phyloP scores from a whole-genome alignment of 164 flowering plant species.

The Echeveria elegans region DNA sequence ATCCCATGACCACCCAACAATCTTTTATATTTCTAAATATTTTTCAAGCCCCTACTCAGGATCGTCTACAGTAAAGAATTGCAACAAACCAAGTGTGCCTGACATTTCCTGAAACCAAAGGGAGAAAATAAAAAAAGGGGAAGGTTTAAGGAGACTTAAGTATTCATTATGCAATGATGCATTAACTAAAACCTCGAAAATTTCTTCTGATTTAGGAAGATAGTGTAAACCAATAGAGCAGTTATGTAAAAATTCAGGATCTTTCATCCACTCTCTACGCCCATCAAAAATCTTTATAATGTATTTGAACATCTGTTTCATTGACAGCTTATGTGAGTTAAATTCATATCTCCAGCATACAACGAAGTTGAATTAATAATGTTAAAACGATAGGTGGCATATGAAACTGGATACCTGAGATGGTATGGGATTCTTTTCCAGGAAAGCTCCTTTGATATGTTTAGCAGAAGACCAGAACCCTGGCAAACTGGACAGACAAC shows the following conservation, averaged over 20 bases:
- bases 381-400: not conserved
- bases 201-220: slow-evolving; percentile 34
- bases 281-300: slow-evolving; percentile 58
- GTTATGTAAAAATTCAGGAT: slow-evolving; percentile 55
- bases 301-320: slow-evolving; percentile 50
- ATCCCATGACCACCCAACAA: not conserved
- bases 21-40: not conserved
- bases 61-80: not conserved
- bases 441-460: slow-evolving; percentile 38
- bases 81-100: slow-evolving; percentile 2
- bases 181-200: slow-evolving; percentile 31
- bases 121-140: too few species aligned
- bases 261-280: slow-evolving; percentile 69
- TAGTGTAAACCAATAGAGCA: slow-evolving; percentile 82
- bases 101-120: slow-evolving; percentile 1
- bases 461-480: slow-evolving; percentile 80
- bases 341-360: not conserved
- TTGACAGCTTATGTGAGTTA: slow-evolving; percentile 11
- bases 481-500: slow-evolving; percentile 94
- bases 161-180: not conserved
- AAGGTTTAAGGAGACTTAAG: not conserved
- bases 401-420: slow-evolving; percentile 40
- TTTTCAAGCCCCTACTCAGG: not conserved
- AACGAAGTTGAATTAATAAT: not conserved
- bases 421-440: slow-evolving; percentile 47